phyloP scores from a whole-genome alignment of 805 yeast genomes.

The Yarrowia phangngaensis region DNA sequence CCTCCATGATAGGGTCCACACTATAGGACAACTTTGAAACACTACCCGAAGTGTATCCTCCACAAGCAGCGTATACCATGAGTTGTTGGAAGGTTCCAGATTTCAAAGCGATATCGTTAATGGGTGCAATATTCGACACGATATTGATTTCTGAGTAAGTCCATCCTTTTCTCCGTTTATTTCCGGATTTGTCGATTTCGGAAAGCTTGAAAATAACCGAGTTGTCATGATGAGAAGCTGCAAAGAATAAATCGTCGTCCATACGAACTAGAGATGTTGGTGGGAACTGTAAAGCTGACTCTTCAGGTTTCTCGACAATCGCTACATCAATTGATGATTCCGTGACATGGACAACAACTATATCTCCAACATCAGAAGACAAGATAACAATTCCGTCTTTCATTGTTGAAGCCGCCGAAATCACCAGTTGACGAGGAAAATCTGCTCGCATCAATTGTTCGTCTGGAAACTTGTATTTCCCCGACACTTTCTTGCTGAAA shows the following conservation, averaged over 20 bases:
- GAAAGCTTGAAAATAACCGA: conserved; percentile 11
- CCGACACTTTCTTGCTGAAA: conserved; percentile 1
- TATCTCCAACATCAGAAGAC: conserved; percentile 23
- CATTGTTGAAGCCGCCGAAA: conserved; percentile 16
- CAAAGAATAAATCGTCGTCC: conserved; percentile 13
- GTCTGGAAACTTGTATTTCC: conserved; percentile 10
- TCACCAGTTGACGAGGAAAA: conserved; percentile 5
- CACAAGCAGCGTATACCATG: conserved; percentile 19
- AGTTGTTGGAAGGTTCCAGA: conserved; percentile 3
- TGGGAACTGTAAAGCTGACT: conserved; percentile 17
- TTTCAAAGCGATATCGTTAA: conserved; percentile 1
- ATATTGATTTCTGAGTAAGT: conserved; percentile 1
- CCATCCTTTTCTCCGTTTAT: conserved; percentile 3
- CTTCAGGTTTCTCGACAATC: conserved; percentile 3
- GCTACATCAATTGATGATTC: conserved; percentile 1
- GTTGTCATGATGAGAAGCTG: conserved; percentile 21
- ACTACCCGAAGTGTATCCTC: conserved; percentile 26
- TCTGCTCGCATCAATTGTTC: conserved; percentile 11
- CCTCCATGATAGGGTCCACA: conserved; percentile 4
- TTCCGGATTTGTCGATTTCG: conserved; percentile 9
- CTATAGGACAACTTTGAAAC: conserved; percentile 8
- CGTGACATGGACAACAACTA: conserved; percentile 1
- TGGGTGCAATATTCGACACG: conserved; percentile 16
- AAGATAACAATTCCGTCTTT: conserved; percentile 9
- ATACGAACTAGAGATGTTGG: conserved; percentile 20